Evolutionary conservation across 495 filamentous ascomycete species (phyloP).

Genomic region (Sabuloglossum arenarium): DNA sequence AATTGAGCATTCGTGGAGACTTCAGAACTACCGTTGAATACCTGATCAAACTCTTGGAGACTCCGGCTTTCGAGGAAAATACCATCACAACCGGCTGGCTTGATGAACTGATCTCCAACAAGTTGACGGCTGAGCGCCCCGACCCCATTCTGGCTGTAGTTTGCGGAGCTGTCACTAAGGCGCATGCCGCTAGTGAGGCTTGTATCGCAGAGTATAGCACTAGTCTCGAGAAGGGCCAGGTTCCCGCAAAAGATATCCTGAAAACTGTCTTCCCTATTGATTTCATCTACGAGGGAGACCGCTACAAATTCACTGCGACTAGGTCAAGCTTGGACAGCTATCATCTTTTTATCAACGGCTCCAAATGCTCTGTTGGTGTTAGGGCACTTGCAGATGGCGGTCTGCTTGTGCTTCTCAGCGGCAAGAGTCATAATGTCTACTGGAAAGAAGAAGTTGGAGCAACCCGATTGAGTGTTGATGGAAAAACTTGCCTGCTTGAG

Average conservation of each 20-base stretch:
- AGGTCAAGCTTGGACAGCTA: constrained; percentile 86
- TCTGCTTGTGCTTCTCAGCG: constrained; percentile 72
- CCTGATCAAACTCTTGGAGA: constrained; percentile 95
- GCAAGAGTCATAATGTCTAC: constrained; percentile 93
- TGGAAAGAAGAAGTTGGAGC: constrained; percentile 98
- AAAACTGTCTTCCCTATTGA: constrained; percentile 97
- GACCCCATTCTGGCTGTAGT: constrained; percentile 80
- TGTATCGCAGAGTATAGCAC: constrained; percentile 71
- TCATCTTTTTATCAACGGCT: constrained; percentile 97
- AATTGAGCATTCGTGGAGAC: constrained; percentile 97
- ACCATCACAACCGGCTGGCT: constrained; percentile 99
- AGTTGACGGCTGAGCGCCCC: constrained; percentile 87
- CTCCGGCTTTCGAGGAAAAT: constrained; percentile 95
- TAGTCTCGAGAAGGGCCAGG: constrained; percentile 92
- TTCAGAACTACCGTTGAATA: constrained; percentile 98
- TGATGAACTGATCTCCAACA: constrained; percentile 94
- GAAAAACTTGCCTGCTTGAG: constrained; percentile 93
- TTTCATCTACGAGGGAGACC: constrained; percentile 91
- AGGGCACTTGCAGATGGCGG: constrained; percentile 86
- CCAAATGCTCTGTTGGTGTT: constrained; percentile 85
- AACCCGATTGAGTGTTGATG: constrained; percentile 86
- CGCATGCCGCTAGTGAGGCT: constrained; percentile 75
- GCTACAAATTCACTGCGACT: constrained; percentile 97
- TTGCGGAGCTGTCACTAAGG: constrained; percentile 86
- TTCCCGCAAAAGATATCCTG: constrained; percentile 83